Evolutionary conservation across 2,329 filamentous ascomycete genomes (phyloP), one percentile per base, ranked within the genome.

Genomic region (Talaromyces sp.): DNA sequence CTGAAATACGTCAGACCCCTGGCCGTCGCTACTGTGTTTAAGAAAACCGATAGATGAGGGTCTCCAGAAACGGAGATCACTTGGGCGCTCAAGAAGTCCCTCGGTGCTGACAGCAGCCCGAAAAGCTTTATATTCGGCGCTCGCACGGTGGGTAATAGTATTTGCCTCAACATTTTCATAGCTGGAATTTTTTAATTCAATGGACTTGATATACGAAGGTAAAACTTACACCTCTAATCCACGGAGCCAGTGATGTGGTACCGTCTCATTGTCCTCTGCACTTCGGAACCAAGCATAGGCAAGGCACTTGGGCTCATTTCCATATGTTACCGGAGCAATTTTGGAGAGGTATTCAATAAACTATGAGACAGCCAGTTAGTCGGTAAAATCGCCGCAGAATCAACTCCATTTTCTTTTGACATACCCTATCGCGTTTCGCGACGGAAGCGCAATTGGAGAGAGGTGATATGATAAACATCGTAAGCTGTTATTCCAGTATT

Each of bases 251-350:
- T 58, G 56, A 11, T 58, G 56, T 25, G 56, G 56, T 19, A 58
- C 56, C 15, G 27, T 51, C 11, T 58, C 56, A 25, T 58, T 51
- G n/a, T 58, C 56, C 30, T 58, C 56, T 49, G 56, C 56, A 19
- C 56, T 58, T 32, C 56, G 56, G 44, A 58, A 58, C 56, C 56
- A 58, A 15, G 56, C 56, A 52, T 58, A 58, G 32, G 42, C 56
- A 28, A 19, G 30, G 11, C 56, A 58, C n/a, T 58, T 58, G 28
- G 30, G 56, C 19, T 58, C 56, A 22, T 32, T 58, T 33, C 19
- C 44, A 22, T 51, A 32, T 49, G 56, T 52, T 42, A 58, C 42
- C 4, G 56, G 56, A 10, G 56, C 56, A 58, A 58, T 58, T 58
- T 27, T 25, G 13, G 44, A 51, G 44, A 51, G 19, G n/a, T 51